These are phyloP conservation scores for Drechslerella dactyloides DNA, from an alignment of 2,329 filamentous ascomycete genomes.

Conservation along the genomic window DNA sequence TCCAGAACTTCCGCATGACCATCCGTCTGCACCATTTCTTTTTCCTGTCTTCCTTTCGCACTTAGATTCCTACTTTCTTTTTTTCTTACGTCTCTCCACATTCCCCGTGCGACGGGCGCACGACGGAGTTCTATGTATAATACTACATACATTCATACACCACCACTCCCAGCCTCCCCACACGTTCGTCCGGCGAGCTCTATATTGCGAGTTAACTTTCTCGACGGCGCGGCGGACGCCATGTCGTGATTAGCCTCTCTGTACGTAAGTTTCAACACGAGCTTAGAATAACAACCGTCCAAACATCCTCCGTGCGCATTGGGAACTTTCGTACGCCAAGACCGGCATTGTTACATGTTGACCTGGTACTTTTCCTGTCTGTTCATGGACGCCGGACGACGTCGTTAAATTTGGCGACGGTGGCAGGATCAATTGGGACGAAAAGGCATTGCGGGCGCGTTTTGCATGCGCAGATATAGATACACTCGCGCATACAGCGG, in stretches of 20 bases:
- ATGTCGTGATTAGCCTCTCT: too few species aligned
- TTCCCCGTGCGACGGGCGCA: slow-evolving; percentile 13
- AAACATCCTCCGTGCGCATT: too few species aligned
- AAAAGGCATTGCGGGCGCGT: not conserved
- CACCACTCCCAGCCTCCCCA: too few species aligned
- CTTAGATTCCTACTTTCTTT: too few species aligned
- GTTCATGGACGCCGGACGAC: not conserved
- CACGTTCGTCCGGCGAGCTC: not conserved
- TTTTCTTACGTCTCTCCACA: slow-evolving; percentile 9
- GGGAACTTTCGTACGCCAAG: too few species aligned
- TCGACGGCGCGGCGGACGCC: too few species aligned
- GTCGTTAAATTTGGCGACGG: not conserved
- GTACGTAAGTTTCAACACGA: too few species aligned
- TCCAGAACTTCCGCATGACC: slow-evolving; percentile 14
- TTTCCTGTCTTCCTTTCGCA: too few species aligned
- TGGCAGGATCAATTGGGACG: not conserved
- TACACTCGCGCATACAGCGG: not conserved
- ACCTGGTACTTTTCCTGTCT: not conserved
- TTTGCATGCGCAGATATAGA: not conserved
- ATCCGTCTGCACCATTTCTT: too few species aligned
- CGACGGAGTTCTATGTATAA: not conserved
- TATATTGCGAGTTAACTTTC: too few species aligned
- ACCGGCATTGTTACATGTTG: too few species aligned
- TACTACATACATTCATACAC: slow-evolving; percentile 5
- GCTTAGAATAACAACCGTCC: too few species aligned